These are phyloP conservation scores for Lactifluus rugatus DNA, from an alignment of 768 basidiomycete genomes.

Conservation along the genomic window DNA sequence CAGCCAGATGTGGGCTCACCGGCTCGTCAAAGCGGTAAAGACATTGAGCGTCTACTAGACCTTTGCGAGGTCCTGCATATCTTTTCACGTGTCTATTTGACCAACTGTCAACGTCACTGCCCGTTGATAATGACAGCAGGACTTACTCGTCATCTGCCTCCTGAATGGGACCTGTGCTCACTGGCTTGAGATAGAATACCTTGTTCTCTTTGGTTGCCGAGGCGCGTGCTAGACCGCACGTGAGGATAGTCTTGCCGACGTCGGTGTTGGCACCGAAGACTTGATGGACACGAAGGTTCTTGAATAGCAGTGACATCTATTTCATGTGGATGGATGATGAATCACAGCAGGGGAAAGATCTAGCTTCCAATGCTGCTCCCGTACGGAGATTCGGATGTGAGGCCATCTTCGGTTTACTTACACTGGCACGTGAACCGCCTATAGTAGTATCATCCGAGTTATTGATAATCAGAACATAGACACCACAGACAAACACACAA, in stretches of 20 bases:
- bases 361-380: too few species aligned
- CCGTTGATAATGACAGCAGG: background rate
- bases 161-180: conserved; percentile 73
- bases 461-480: too few species aligned
- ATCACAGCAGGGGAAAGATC: background rate
- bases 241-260: conserved; percentile 90
- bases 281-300: conserved; percentile 77
- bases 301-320: conserved; percentile 74
- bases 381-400: too few species aligned
- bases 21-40: conserved; percentile 81
- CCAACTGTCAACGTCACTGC: conserved; percentile 1
- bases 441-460: too few species aligned
- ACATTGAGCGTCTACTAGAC: conserved; percentile 51
- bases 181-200: conserved; percentile 77
- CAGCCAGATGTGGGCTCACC: conserved; percentile 90
- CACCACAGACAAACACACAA: too few species aligned
- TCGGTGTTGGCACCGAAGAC: conserved; percentile 95
- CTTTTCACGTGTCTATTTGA: conserved; percentile 53
- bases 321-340: background rate
- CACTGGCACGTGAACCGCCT: too few species aligned
- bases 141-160: conserved; percentile 78
- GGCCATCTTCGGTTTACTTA: too few species aligned
- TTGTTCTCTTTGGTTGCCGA: conserved; percentile 46
- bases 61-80: conserved; percentile 33
- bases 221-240: conserved; percentile 72